Conservation (phyloP, 1,284 basidiomycete genomes). For the Puccinia coronata region DNA sequence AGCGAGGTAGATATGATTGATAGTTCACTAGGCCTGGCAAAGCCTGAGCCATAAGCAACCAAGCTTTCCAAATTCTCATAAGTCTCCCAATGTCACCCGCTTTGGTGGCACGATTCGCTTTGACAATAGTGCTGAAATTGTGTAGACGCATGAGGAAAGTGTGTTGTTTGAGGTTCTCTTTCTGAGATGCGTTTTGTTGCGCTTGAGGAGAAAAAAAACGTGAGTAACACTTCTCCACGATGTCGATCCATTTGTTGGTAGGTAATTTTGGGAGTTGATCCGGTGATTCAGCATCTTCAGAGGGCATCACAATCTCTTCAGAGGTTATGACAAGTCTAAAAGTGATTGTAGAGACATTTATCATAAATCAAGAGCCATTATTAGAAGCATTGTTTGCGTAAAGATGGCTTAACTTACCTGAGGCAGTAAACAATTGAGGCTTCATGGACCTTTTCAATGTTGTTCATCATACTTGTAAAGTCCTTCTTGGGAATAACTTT, state of each 20-base stretch:
- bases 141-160: slow-evolving; percentile 2
- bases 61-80: slow-evolving; percentile 22
- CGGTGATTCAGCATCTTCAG: neutral
- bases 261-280: neutral
- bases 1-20: neutral
- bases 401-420: neutral
- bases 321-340: too few species aligned
- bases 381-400: too few species aligned
- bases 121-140: neutral
- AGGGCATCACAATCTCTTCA: too few species aligned
- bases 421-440: neutral
- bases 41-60: slow-evolving; percentile 5
- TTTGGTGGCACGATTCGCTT: neutral
- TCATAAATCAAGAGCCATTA: neutral
- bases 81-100: slow-evolving; percentile 26
- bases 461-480: neutral
- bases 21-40: slow-evolving; percentile 4
- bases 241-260: neutral
- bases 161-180: neutral
- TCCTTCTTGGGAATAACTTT: slow-evolving; percentile 5
- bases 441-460: slow-evolving; percentile 8
- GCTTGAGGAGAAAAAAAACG: neutral
- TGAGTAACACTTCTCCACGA: neutral
- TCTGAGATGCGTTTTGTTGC: neutral
- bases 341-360: too few species aligned